Evolutionary conservation across 768 basidiomycete genomes (phyloP).

Genomic region (Xanthoconium purpureum): DNA sequence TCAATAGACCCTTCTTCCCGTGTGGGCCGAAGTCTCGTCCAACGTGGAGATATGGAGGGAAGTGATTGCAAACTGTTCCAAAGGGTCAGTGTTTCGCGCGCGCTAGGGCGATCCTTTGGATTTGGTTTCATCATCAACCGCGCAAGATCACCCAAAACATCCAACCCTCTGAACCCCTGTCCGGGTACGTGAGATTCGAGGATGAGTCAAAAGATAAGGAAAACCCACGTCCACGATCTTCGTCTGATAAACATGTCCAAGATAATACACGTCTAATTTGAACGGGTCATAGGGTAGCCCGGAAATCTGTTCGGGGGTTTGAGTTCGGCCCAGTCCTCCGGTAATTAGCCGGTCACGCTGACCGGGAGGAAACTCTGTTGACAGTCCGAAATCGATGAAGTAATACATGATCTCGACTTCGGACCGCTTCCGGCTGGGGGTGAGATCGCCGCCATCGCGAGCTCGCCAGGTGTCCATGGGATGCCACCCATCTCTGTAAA

Average conservation of each 20-base stretch:
- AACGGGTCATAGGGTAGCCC: constrained; percentile 28
- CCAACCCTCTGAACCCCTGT: constrained; percentile 10
- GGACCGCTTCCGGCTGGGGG: constrained; percentile 23
- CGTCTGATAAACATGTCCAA: constrained; percentile 23
- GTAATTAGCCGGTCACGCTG: not conserved
- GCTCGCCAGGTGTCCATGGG: constrained; percentile 7
- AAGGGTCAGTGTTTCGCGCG: not conserved
- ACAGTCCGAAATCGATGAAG: constrained; percentile 37
- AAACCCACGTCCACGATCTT: constrained; percentile 17
- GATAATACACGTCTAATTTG: constrained; percentile 29
- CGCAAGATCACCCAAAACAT: not conserved
- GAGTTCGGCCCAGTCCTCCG: constrained; percentile 7
- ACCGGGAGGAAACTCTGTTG: constrained; percentile 22
- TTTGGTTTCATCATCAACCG: constrained; percentile 4
- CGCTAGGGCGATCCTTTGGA: constrained; percentile 4
- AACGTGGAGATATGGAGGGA: not conserved
- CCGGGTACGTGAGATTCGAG: not conserved
- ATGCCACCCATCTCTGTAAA: constrained; percentile 31
- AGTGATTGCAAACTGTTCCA: constrained; percentile 8
- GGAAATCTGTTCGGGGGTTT: constrained; percentile 22
- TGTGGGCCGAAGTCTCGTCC: constrained; percentile 7
- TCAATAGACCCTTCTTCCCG: constrained; percentile 11
- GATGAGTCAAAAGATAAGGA: not conserved
- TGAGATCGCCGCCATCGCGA: constrained; percentile 14
- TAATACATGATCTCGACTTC: constrained; percentile 30